Conservation (phyloP, 257 asterid species). For the Cinchona pubescens region DNA sequence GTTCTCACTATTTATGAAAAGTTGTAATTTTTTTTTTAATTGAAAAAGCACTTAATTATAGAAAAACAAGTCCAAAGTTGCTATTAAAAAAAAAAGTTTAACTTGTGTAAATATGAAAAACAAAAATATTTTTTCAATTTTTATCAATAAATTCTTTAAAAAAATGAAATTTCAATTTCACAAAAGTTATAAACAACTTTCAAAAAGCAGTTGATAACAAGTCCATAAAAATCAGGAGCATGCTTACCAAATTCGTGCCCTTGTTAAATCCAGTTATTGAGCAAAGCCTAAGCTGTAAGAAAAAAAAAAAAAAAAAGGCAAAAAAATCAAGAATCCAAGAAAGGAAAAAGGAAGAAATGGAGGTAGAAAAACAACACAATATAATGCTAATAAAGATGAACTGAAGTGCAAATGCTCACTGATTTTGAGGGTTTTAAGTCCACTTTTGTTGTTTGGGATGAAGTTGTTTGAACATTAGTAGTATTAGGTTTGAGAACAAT, state of each 20-base stretch:
- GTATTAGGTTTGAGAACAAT: constrained; percentile 39
- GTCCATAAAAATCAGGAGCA: neutral
- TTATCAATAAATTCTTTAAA: too few species aligned
- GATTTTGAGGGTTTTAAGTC: constrained; percentile 32
- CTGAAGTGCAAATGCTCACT: constrained; percentile 27
- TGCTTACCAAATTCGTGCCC: constrained; percentile 39
- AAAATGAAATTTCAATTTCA: too few species aligned
- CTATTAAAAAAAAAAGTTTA: too few species aligned
- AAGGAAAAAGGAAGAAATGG: neutral
- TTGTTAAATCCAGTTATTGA: constrained; percentile 34
- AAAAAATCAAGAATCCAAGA: neutral
- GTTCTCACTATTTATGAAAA: too few species aligned
- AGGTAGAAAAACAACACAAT: neutral
- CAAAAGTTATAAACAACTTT: too few species aligned
- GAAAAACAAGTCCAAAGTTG: too few species aligned
- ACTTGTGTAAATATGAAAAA: too few species aligned
- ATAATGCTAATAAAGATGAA: too few species aligned
- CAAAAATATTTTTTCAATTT: too few species aligned
- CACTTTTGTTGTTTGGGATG: constrained; percentile 23
- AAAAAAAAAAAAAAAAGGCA: neutral
- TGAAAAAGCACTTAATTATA: too few species aligned
- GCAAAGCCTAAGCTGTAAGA: constrained; percentile 40
- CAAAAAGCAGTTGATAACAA: too few species aligned
- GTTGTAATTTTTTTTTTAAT: too few species aligned
- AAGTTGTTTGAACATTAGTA: constrained; percentile 13